phyloP scores from a whole-genome alignment of 2,329 filamentous ascomycete species.

The Sporothrix mexicana region DNA sequence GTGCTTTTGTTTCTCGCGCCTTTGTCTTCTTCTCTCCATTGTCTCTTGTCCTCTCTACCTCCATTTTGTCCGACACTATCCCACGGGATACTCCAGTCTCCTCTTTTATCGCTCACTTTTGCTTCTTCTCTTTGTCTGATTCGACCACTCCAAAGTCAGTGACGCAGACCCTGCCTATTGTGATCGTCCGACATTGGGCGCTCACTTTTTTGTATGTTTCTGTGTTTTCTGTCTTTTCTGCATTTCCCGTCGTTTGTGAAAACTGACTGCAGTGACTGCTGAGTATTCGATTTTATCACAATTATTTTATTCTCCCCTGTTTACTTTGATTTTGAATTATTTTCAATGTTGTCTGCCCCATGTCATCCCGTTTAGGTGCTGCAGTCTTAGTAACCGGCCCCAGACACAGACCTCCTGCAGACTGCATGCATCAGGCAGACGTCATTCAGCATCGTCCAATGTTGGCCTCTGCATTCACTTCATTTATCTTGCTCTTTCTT shows the following conservation, averaged over 20 bases:
- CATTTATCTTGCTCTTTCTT: neutral
- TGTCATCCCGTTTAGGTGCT: neutral
- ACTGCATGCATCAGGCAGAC: slow-evolving; percentile 17
- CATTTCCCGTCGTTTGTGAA: neutral
- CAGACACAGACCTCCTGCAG: neutral
- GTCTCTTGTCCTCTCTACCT: neutral
- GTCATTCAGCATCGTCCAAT: neutral
- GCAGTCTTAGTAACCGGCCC: neutral
- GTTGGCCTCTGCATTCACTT: too few species aligned
- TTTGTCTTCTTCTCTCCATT: neutral
- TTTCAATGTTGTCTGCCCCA: neutral
- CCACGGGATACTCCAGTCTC: neutral
- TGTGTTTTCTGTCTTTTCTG: too few species aligned
- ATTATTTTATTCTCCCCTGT: neutral
- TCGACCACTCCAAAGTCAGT: neutral
- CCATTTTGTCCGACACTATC: neutral
- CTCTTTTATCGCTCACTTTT: neutral
- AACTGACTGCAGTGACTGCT: neutral
- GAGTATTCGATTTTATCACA: neutral
- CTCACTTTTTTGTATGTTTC: too few species aligned
- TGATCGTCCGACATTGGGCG: too few species aligned
- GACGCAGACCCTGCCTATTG: slow-evolving; percentile 3
- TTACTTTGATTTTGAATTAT: neutral
- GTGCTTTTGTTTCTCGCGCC: neutral
- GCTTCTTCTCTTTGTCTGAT: neutral